These are phyloP conservation scores for Amorphotheca resinae DNA, from an alignment of 495 filamentous ascomycete genomes.

Conservation along the genomic window DNA sequence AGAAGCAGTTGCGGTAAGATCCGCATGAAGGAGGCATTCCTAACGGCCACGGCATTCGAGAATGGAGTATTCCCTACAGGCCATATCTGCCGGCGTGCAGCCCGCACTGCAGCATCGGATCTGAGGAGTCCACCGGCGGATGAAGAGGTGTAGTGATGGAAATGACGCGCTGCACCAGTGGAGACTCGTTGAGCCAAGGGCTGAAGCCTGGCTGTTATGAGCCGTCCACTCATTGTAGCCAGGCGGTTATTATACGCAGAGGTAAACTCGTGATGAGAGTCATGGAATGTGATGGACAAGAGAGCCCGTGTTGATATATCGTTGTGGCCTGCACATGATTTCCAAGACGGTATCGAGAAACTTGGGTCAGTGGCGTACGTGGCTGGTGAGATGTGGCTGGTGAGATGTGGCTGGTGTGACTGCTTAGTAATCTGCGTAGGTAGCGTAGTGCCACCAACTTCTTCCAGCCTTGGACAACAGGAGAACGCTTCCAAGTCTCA, in stretches of 20 bases:
- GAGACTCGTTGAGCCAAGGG: constrained; percentile 46
- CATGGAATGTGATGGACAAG: constrained; percentile 10
- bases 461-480: no score
- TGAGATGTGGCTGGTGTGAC: constrained; percentile 8
- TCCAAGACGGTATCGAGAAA: background rate
- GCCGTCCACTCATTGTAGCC: constrained; percentile 65
- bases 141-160: constrained; percentile 45
- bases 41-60: constrained; percentile 74
- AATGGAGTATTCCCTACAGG: constrained; percentile 62
- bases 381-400: constrained; percentile 15
- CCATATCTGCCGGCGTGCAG: constrained; percentile 52
- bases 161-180: constrained; percentile 49
- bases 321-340: background rate
- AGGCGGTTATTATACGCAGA: constrained; percentile 7
- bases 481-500: no score
- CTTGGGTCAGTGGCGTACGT: background rate
- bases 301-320: background rate
- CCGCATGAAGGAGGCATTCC: constrained; percentile 75
- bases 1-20: constrained; percentile 78
- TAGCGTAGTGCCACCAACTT: no score
- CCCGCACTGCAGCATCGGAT: constrained; percentile 46
- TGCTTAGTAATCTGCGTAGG: no score
- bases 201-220: constrained; percentile 54
- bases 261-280: background rate
- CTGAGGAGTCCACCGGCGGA: constrained; percentile 58